A percentile compares a stretch with the other conserved stretches of the same genome.
These are phyloP conservation scores for Domatiomyces catenatus DNA, from an alignment of 2,329 filamentous ascomycete species.

Conservation along the genomic window DNA sequence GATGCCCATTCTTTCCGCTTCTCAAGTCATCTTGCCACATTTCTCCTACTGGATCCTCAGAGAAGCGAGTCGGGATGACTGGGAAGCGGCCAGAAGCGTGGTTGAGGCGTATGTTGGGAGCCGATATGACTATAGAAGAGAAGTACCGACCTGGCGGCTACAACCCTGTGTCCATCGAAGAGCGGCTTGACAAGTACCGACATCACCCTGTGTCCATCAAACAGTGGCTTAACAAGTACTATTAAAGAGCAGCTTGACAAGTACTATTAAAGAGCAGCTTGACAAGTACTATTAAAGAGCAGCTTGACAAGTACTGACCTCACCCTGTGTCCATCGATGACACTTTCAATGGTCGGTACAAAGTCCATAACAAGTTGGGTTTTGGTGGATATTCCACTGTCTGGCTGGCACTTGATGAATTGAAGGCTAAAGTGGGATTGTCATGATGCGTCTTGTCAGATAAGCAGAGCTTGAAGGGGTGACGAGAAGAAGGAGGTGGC, in stretches of 20 bases:
- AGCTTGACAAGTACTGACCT: slow-evolving; percentile 20
- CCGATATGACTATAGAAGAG: no score
- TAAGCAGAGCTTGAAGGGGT: slow-evolving; percentile 9
- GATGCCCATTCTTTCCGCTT: no score
- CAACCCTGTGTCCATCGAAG: slow-evolving; percentile 14
- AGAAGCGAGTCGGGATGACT: no score
- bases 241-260: slow-evolving; percentile 21
- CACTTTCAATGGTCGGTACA: slow-evolving; percentile 20
- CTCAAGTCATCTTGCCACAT: no score
- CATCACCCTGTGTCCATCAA: slow-evolving; percentile 23
- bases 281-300: slow-evolving; percentile 22
- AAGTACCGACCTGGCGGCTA: not conserved
- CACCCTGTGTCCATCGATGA: slow-evolving; percentile 23
- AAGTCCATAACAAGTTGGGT: slow-evolving; percentile 28
- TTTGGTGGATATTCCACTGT: slow-evolving; percentile 28
- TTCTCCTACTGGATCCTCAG: no score
- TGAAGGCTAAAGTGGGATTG: slow-evolving; percentile 1
- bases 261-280: slow-evolving; percentile 22
- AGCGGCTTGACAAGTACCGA: slow-evolving; percentile 20
- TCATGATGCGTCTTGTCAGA: not conserved
- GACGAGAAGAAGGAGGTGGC: slow-evolving; percentile 5
- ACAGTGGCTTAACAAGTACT: slow-evolving; percentile 21
- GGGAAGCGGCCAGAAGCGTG: no score
- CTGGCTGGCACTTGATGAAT: slow-evolving; percentile 25
- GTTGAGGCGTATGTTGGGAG: no score